A percentile compares a stretch with the other conserved stretches of the same genome.
Evolutionary conservation across 2,329 filamentous ascomycete species (phyloP).

Genomic region (Colletotrichum tropicicola): DNA sequence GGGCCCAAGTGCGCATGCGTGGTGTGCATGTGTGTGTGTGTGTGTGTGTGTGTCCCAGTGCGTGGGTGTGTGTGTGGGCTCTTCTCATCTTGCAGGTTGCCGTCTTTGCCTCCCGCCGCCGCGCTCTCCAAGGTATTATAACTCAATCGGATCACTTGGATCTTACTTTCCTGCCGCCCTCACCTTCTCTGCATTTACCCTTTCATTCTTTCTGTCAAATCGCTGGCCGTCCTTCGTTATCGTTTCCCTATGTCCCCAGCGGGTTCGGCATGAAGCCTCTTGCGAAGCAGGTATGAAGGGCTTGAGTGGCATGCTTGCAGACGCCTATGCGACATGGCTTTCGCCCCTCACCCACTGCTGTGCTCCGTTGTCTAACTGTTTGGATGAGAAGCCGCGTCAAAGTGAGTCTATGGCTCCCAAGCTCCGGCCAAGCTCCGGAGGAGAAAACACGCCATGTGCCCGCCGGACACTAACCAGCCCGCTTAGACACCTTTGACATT

Average conservation of each 20-base stretch:
- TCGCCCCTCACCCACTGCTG: conserved; percentile 56
- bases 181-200: background rate
- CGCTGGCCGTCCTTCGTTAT: conserved; percentile 28
- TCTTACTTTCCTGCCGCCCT: conserved; percentile 17
- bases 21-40: background rate
- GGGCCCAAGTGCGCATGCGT: conserved; percentile 10
- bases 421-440: background rate
- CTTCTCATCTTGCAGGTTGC: conserved; percentile 27
- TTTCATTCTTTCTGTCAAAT: conserved; percentile 20
- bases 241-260: conserved; percentile 10
- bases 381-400: conserved; percentile 48
- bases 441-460: background rate
- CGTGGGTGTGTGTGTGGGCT: conserved; percentile 1
- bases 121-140: conserved; percentile 16
- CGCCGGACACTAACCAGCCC: conserved; percentile 17
- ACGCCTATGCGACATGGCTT: conserved; percentile 56
- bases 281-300: conserved; percentile 45
- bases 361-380: conserved; percentile 46
- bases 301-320: conserved; percentile 51
- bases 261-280: conserved; percentile 26
- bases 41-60: background rate
- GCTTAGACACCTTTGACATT: conserved; percentile 33
- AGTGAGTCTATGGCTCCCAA: conserved; percentile 41
- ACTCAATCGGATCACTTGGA: conserved; percentile 27
- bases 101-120: conserved; percentile 20